Evolutionary conservation across 306 rosid species (phyloP).

Genomic region (Fragaria ananassa): DNA sequence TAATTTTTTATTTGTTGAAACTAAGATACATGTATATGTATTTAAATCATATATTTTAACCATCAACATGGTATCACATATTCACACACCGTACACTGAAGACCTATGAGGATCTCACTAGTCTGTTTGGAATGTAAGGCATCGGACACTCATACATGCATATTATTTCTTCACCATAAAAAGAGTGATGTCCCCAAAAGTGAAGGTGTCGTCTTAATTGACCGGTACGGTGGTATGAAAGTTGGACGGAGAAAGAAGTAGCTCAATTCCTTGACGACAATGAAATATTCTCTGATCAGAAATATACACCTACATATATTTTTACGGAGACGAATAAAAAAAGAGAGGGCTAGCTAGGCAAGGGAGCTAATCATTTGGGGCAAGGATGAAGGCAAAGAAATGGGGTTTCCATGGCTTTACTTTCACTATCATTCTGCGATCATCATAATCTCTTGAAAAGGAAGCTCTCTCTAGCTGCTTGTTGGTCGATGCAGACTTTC

Average conservation of each 20-base stretch:
- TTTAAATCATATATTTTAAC: no score
- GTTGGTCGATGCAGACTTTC: constrained; percentile 42
- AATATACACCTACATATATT: neutral
- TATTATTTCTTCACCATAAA: neutral
- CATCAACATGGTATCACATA: no score
- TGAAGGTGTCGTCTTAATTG: constrained; percentile 11
- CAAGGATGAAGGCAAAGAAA: constrained; percentile 50
- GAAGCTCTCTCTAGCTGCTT: constrained; percentile 47
- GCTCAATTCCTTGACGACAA: constrained; percentile 18
- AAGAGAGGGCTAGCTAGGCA: constrained; percentile 10
- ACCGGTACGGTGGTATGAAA: constrained; percentile 12
- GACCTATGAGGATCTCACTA: no score
- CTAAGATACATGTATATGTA: no score
- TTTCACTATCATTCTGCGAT: constrained; percentile 64
- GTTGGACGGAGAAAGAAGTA: constrained; percentile 11
- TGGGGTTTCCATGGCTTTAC: constrained; percentile 44
- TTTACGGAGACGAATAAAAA: constrained; percentile 31
- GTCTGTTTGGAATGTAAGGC: no score
- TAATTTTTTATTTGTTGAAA: no score
- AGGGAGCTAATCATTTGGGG: constrained; percentile 59
- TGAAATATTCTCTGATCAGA: constrained; percentile 22
- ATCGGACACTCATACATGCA: no score
- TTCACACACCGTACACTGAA: no score
- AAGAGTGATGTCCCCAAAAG: neutral
- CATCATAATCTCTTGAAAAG: constrained; percentile 69